Evolutionary conservation across 192 early-diverging fungal genomes (phyloP), one percentile per base, ranked within the genome.

Genomic region (Pilobolus umbonatus): DNA sequence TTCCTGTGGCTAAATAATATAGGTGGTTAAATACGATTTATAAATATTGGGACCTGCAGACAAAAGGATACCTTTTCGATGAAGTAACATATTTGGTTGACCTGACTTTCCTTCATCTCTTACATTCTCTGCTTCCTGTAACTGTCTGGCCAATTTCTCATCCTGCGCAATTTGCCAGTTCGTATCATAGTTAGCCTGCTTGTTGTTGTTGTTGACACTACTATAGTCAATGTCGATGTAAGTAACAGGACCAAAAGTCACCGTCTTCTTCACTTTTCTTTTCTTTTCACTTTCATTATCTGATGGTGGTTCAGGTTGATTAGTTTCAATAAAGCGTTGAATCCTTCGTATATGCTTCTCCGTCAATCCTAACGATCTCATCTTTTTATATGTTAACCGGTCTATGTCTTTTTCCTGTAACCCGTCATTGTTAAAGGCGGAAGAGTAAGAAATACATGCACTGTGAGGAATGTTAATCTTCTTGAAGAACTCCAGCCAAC

Each of bases 401-500:
- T 84, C 75, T 21, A 98, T 72, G 22, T 85, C 83, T 40, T 71
- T 70, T 35, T 86, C 80, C 59, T 90, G 90, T 69, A 98, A 69
- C 12, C 84, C 80, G 59, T 95, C 90, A 1, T 76, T 81, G 15
- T 89, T 82, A 80, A 98, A 96, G 35, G 85, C 75, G 15, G 79
- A 79, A 1, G 92, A 92, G 73, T 95, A 96, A 15, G 78, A 84
- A 2, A 79, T 64, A 24, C 91, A 83, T 62, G 88, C 85, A 21
- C 84, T 78, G 6, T 84, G 76, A 7, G 85, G 75, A 42, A 89
- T 62, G 22, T 84, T 86, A n/a, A 85, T 80, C 61, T 85, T 85
- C 38, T 91, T 79, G 30, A 98, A 87, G 64, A 88, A 96, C 25
- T 95, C 91, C 52, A 84, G 86, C 96, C 96, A 98, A 64, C 19